Evolutionary conservation across 345 rosid species (phyloP).

Genomic region (Pelargonium nanum): DNA sequence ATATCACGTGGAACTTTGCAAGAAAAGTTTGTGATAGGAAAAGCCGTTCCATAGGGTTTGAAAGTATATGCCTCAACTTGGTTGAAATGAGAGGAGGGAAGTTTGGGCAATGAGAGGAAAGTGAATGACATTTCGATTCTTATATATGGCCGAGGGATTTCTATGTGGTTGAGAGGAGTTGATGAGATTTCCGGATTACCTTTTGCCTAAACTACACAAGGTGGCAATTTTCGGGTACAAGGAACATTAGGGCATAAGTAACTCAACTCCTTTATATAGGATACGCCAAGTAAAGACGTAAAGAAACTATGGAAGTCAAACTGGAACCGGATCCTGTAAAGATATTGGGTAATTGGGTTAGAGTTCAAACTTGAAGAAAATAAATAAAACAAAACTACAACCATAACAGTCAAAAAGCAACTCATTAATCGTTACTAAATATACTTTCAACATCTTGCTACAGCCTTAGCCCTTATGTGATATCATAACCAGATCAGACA

Average conservation of each 20-base stretch:
- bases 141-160: not conserved
- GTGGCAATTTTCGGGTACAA: not conserved
- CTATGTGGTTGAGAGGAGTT: not conserved
- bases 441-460: not conserved
- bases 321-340: not conserved
- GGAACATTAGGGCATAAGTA: too few species aligned
- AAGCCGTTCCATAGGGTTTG: conserved; percentile 10
- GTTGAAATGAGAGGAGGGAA: conserved; percentile 7
- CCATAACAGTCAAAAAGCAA: not conserved
- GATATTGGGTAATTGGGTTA: not conserved
- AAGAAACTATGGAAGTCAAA: too few species aligned
- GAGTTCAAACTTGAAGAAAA: not conserved
- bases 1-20: conserved; percentile 7
- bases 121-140: conserved; percentile 28
- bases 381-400: not conserved
- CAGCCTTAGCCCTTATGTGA: too few species aligned
- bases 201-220: not conserved
- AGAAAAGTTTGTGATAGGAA: conserved; percentile 9
- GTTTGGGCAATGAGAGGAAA: conserved; percentile 17
- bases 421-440: not conserved
- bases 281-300: not conserved
- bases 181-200: not conserved
- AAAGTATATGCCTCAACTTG: conserved; percentile 1
- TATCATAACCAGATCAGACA: too few species aligned
- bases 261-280: too few species aligned